Conservation (phyloP, 495 filamentous ascomycete species). For the Podospora tetraspora region DNA sequence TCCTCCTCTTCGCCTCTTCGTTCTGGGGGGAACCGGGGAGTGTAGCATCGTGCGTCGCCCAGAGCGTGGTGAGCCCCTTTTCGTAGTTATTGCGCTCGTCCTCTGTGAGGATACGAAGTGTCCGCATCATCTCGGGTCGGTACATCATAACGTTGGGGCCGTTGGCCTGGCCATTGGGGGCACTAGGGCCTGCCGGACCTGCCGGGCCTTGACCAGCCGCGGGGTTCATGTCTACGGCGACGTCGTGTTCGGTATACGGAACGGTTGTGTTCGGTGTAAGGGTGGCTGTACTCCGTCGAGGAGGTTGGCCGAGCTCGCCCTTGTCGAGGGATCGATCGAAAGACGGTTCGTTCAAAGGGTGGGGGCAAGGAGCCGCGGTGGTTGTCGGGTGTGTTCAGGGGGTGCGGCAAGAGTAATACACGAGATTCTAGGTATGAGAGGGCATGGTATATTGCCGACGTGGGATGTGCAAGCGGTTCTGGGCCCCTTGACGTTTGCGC, state of each 20-base stretch:
- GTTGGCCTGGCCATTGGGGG: neutral
- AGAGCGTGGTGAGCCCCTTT: constrained; percentile 55
- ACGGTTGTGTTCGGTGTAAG: neutral
- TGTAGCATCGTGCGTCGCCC: constrained; percentile 55
- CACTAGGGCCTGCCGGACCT: constrained; percentile 10
- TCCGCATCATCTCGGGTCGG: constrained; percentile 46
- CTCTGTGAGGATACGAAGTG: constrained; percentile 41
- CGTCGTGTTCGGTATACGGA: neutral
- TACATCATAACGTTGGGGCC: constrained; percentile 22
- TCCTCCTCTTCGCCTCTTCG: constrained; percentile 56
- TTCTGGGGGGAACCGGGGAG: constrained; percentile 52
- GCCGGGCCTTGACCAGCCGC: constrained; percentile 21
- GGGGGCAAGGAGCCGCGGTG: neutral
- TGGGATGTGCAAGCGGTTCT: neutral
- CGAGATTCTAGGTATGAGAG: neutral
- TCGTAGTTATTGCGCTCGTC: constrained; percentile 65
- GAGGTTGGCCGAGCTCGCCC: neutral
- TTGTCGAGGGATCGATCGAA: neutral
- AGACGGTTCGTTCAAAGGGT: neutral
- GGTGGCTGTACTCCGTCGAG: neutral
- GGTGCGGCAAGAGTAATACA: neutral
- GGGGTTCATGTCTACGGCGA: constrained; percentile 31
- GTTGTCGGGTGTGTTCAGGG: neutral
- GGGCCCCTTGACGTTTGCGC: neutral
- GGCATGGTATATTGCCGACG: neutral